Conservation (phyloP, 2,329 filamentous ascomycete species). For the Alternaria burnsii region DNA sequence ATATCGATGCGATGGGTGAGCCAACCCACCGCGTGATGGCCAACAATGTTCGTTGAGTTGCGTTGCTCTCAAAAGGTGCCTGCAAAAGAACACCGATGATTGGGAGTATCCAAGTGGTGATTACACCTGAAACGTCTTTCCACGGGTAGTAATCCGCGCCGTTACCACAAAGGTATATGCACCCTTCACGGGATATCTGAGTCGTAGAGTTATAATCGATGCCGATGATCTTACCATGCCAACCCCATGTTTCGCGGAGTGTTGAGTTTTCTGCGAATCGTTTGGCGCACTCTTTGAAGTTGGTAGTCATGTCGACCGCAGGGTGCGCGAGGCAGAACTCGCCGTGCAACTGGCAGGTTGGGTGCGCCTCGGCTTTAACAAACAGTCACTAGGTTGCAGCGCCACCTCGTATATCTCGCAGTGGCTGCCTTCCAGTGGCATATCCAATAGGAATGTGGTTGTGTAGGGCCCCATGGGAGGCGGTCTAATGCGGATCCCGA, state of each 20-base stretch:
- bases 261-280: conserved; percentile 6
- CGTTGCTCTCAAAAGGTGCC: conserved; percentile 55
- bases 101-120: conserved; percentile 54
- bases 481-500: not conserved
- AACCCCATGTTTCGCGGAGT: conserved; percentile 25
- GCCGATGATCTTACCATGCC: conserved; percentile 20
- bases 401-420: not conserved
- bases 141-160: conserved; percentile 47
- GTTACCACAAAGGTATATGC: conserved; percentile 45
- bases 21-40: conserved; percentile 51
- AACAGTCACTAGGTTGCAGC: not conserved
- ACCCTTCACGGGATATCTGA: conserved; percentile 46
- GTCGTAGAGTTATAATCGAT: conserved; percentile 22
- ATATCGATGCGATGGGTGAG: conserved; percentile 48
- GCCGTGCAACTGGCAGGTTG: not conserved
- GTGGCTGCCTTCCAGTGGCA: conserved; percentile 1
- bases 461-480: not conserved
- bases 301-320: not conserved
- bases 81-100: conserved; percentile 52
- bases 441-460: not conserved
- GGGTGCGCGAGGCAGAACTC: not conserved
- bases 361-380: not conserved
- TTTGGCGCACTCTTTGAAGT: conserved; percentile 4
- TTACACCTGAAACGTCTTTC: conserved; percentile 42
- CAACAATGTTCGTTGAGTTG: conserved; percentile 45